Base-by-base conservation (phyloP, 495 filamentous ascomycete species). In the Pseudomonodictys pantanalensis region DNA sequence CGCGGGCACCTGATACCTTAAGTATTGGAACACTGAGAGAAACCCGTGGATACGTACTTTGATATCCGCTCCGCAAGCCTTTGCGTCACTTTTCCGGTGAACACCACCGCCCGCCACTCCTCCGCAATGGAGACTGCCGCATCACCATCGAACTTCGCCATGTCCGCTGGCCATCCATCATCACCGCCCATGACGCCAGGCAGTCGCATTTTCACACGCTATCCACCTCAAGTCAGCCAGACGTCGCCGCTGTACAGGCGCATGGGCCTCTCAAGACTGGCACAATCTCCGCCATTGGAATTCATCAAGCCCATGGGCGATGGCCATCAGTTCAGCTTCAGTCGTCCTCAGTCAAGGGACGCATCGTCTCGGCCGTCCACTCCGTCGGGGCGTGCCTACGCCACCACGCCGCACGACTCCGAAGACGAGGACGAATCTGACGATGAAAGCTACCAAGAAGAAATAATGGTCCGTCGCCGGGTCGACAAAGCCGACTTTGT, bases 131-230 rank as follows among this genome's bases (percentile, higher is more conserved):
- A n/a, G n/a, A n/a, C n/a, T n/a, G n/a, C n/a, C n/a, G n/a, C n/a
- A n/a, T n/a, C n/a, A n/a, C n/a, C 56, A 20, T 56, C 56, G 28
- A 10, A 55, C 35, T 67, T 48, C 45, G 23, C 29, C 26, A 22
- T 55, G 33, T 47, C 46, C 47, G 58, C 39, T 52, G 56, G 53
- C 41, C 42, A 61, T 6, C 66, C 66, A 11, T 49, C 55, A 17
- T 68, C 66, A 46, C 66, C 66, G 42, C 66, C 66, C 46, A 59
- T 64, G 44, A 69, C 68, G 25, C 65, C 54, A n/a, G 56, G 51
- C 52, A 43, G 52, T 10, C 55, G 60, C 56, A 38, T 60, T 17
- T 57, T 60, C 23, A 3, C 60, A 43, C 65, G 57, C 45, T 68
- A 64, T 30, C 65, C 65, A 20, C 60, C 68, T 10, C 60, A 51